phyloP scores from a whole-genome alignment of 345 rosid genomes.

The Syzygium aqueum region DNA sequence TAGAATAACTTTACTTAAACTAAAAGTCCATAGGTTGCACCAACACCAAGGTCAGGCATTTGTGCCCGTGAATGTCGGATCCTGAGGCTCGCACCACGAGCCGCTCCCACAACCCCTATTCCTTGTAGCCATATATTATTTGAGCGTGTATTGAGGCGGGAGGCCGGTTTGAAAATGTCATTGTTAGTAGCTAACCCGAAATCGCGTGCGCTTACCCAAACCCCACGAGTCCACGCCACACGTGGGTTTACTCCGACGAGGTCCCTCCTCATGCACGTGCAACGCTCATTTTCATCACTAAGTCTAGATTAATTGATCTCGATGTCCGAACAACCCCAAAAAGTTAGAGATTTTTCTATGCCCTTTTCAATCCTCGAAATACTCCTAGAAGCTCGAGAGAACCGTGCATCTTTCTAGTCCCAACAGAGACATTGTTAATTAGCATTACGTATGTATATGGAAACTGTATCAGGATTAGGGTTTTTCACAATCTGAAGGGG shows the following conservation, averaged over 20 bases:
- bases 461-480: not conserved
- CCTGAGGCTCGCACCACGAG: not conserved
- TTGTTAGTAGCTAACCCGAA: not conserved
- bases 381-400: not conserved
- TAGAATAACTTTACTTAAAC: not conserved
- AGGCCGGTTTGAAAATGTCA: not conserved
- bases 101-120: not conserved
- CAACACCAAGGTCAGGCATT: not conserved
- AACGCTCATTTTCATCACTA: not conserved
- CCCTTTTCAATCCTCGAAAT: not conserved
- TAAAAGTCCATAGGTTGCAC: not conserved
- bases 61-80: constrained; percentile 8
- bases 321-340: not conserved
- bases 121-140: not conserved
- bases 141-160: not conserved
- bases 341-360: not conserved
- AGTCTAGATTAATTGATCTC: not conserved
- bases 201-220: not conserved
- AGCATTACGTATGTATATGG: not conserved
- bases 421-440: not conserved
- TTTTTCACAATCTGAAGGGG: too few species aligned
- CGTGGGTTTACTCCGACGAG: not conserved
- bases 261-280: not conserved
- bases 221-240: not conserved
- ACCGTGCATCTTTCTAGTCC: not conserved